Evolutionary conservation across 768 basidiomycete species (phyloP), one percentile per base, ranked within the genome.

Genomic region (button mushroom (Agaricus bisporus)): DNA sequence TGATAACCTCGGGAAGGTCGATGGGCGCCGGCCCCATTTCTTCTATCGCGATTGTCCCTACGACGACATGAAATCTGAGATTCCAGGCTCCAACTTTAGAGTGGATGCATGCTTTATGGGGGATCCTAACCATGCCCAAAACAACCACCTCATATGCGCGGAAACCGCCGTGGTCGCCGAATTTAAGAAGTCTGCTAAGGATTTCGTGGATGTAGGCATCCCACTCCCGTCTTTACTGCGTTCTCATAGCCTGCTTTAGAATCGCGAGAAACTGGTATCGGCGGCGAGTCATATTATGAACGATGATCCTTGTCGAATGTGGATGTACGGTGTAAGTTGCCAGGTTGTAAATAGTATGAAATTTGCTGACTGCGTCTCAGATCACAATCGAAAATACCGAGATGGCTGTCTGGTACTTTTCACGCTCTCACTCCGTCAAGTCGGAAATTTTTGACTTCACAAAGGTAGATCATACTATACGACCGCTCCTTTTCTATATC

Each of bases 31-130:
- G 4, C 20, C 2, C 25, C 10, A 8, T 2, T 51, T 43, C 18
- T 22, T 17, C 11, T 51, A 42, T 17, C 9, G 6, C 17, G n/a
- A 28, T 15, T 29, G 36, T 17, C 39, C 29, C 8, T n/a, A 49
- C 36, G 35, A 7, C 10, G 2, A 6, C 4, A 14, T 45, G 9
- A 18, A 18, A 22, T 61, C 50, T 1, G 55, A 58, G 11, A 61
- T 60, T n/a, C 28, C 36, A n/a, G 58, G 57, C 14, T 52, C 20
- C 41, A 55, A 53, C 32, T 46, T 53, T 46, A 58, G 46, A 20
- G 51, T 59, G 4, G 60, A 61, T 41, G 62, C 60, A 6, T 61
- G 57, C 38, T 47, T 59, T 41, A 56, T 54, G 9, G 11, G 38
- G 5, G 26, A 41, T 11, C 15, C 18, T n/a, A 26, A 28, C 3